Base-by-base conservation (phyloP, 2,329 filamentous ascomycete genomes). In the Fusarium denticulatum region DNA sequence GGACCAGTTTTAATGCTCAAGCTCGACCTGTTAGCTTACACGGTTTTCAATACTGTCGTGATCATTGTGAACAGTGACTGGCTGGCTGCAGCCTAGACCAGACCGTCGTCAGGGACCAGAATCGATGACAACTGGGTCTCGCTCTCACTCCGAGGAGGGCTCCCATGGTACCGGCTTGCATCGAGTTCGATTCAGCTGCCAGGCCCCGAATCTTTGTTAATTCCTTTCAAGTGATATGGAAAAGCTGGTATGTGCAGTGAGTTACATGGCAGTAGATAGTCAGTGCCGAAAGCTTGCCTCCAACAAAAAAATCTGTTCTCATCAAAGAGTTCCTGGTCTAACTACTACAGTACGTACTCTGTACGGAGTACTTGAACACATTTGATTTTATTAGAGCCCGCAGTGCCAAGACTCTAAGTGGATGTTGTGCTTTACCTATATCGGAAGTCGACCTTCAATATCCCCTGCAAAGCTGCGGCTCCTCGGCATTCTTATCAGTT, bases 401-500 rank as follows among this genome's bases (percentile, higher is more conserved):
- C 26, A 47, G 42, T 52, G 61, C 67, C 71, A 73, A 73, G 61
- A 57, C 53, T 24, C 46, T 20, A 55, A 60, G 71, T 73, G 71
- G 71, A 64, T 46, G 34, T 30, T 46, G 49, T 64, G 52, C 71
- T 61, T 72, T 74, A 72, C 71, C 72, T 74, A 43, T 74, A 68
- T 71, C 59, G 71, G 71, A 74, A 73, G 71, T 73, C 70, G 60
- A 71, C 58, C 62, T 68, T 72, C 71, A 72, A 67, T 53, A 40
- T 20, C 43, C 64, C 63, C 59, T 49, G 62, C 52, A 37, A 28
- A 64, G 40, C 39, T 75, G 72, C 69, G 72, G 72, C 69, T 75
- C 69, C 73, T 64, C 52, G 63, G 57, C 60, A 52, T 63, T 49
- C 73, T 75, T 75, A 74, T 75, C 73, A 60, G 36, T 47, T n/a